Percentiles rank a stretch among this genome's conserved stretches.
phyloP scores from a whole-genome alignment of 1,284 basidiomycete species.

The Prillingera fragicola region DNA sequence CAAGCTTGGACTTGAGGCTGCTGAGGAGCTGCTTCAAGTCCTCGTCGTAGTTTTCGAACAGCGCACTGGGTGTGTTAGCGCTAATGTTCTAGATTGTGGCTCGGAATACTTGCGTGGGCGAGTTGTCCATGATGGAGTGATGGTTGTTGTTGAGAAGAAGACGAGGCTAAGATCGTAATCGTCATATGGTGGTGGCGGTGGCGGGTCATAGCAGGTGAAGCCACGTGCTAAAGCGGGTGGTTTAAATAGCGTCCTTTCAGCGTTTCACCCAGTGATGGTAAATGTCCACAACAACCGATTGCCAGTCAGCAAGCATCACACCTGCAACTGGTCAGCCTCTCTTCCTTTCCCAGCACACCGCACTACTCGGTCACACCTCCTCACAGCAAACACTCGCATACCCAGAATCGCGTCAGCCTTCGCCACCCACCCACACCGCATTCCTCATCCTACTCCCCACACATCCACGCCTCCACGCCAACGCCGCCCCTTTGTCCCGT shows the following conservation, averaged over 20 bases:
- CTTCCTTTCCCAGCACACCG: background rate
- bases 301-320: background rate
- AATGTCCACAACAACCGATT: background rate
- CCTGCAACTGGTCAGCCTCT: background rate
- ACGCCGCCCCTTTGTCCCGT: background rate
- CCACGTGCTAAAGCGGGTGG: too few relatives aligned
- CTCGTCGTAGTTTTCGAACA: constrained; percentile 49
- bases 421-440: background rate
- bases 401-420: background rate
- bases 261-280: too few relatives aligned
- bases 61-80: constrained; percentile 26
- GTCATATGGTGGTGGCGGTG: too few relatives aligned
- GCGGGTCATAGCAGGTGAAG: too few relatives aligned
- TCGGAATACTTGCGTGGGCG: constrained; percentile 40
- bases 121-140: constrained; percentile 42
- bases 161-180: background rate
- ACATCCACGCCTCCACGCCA: background rate
- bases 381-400: background rate
- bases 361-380: constrained; percentile 3
- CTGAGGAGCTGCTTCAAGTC: constrained; percentile 46
- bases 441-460: background rate
- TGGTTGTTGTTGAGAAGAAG: background rate
- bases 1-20: constrained; percentile 43
- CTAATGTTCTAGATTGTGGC: background rate
- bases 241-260: too few relatives aligned